phyloP scores from a whole-genome alignment of 257 asterid genomes.

The Paraleonurus japonicus region DNA sequence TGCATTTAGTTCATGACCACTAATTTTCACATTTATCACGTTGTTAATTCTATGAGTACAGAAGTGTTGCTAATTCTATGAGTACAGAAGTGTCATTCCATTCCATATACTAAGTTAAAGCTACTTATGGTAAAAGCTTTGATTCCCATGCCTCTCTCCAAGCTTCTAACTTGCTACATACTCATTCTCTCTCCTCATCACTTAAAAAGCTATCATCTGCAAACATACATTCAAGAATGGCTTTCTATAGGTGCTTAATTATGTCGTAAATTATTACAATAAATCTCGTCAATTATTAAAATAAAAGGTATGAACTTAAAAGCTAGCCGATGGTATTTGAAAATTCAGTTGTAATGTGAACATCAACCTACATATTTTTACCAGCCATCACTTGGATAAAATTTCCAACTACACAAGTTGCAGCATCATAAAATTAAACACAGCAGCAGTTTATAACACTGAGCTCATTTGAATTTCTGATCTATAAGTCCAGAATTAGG shows the following conservation, averaged over 20 bases:
- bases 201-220: neutral
- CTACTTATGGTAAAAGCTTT: neutral
- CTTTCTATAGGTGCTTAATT: neutral
- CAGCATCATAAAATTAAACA: slow-evolving; percentile 1
- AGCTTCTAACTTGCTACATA: neutral
- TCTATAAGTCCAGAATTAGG: neutral
- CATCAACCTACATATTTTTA: neutral
- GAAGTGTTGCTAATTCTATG: neutral
- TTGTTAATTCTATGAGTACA: neutral
- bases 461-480: neutral
- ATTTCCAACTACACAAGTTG: neutral
- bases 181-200: neutral
- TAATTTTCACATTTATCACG: neutral
- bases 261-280: neutral
- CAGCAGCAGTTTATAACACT: neutral
- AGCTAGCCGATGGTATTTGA: neutral
- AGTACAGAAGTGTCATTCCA: neutral
- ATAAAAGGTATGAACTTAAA: neutral
- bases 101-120: neutral
- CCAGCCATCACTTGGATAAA: neutral
- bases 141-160: neutral
- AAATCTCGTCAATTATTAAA: neutral
- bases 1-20: neutral
- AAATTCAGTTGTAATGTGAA: neutral
- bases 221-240: neutral